These are phyloP conservation scores for Takashimella tepidaria DNA, from an alignment of 1,284 basidiomycete species.

Conservation along the genomic window DNA sequence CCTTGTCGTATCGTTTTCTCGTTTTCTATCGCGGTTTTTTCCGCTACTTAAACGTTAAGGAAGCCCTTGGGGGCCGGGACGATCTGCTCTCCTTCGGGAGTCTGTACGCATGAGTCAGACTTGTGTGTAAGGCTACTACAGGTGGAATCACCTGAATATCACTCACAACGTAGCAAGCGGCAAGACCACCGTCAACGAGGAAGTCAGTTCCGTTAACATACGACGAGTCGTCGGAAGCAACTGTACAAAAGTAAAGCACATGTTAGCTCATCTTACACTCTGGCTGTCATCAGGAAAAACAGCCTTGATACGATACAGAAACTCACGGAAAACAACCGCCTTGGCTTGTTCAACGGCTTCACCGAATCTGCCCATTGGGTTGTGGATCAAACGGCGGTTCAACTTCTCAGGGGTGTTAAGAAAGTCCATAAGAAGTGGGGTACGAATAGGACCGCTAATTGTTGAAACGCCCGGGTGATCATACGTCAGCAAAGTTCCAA, in stretches of 20 bases:
- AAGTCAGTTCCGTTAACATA: conserved; percentile 78
- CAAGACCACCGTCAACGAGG: conserved; percentile 85
- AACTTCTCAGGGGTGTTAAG: conserved; percentile 95
- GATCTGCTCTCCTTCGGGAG: conserved; percentile 30
- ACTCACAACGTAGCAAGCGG: conserved; percentile 72
- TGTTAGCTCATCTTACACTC: background rate
- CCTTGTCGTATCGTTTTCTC: too few relatives aligned
- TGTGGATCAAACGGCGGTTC: conserved; percentile 79
- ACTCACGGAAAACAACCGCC: conserved; percentile 81
- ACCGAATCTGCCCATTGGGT: conserved; percentile 95
- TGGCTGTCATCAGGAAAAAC: background rate
- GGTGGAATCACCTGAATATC: too few relatives aligned
- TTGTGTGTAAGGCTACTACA: too few relatives aligned
- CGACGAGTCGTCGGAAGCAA: conserved; percentile 51
- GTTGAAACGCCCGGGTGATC: too few relatives aligned
- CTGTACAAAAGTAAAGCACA: conserved; percentile 23
- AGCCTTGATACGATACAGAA: background rate
- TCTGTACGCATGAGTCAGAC: too few relatives aligned
- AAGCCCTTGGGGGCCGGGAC: conserved; percentile 25
- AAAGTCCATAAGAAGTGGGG: conserved; percentile 95
- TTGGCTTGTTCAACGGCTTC: conserved; percentile 92
- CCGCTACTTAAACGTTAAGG: background rate
- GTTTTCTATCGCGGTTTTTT: too few relatives aligned
- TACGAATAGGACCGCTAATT: conserved; percentile 89
- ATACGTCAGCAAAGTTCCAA: conserved; percentile 14